Base-by-base conservation (phyloP, 306 rosid species). In the Cercis canadensis region DNA sequence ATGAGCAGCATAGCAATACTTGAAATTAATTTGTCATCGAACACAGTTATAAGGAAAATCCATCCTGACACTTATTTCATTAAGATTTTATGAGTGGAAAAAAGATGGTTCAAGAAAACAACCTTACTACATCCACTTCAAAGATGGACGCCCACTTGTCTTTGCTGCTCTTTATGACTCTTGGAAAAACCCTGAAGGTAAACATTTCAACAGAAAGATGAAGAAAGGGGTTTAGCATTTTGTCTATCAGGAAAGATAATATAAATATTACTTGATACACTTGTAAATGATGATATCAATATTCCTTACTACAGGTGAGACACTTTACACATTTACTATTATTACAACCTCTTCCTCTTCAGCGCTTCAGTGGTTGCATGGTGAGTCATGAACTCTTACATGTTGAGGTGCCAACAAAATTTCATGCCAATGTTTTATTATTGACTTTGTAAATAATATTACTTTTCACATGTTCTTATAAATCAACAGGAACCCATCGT, bases 41-140 rank as follows among this genome's bases (percentile, higher is more conserved):
- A 41, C 11, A 6, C 8, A n/a, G 57, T 37, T 54, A 52, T 18
- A 6, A 34, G 55, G 55, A 64, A 57, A 65, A 16, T 70, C 49
- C 19, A 15, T 45, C 14, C 21, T 8, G 39, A 34, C 39, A 44
- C 36, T 64, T 55, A 0, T 65, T 52, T 16, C 70, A 12, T 65
- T 21, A 70, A 90, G 98, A 70, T 90, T 94, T 76, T 94, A 88
- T 50, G 98, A 94, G 81, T 90, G 98, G 98, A 94, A 89, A 76
- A 93, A 89, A 34, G 92, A 87, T 72, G 96, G 95, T 78, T 83
- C 92, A 34, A 91, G 70, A 81, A 94, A 87, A 76, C 98, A 94
- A 78, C 98, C 98, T 29, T 90, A 94, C 82, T 89, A 94, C 66
- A 67, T 94, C 46, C 88, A 90, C 81, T 89, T 94, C 75, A 89